Evolutionary conservation across 257 asterid species (phyloP).

Genomic region (Fraxinus cuspidata): DNA sequence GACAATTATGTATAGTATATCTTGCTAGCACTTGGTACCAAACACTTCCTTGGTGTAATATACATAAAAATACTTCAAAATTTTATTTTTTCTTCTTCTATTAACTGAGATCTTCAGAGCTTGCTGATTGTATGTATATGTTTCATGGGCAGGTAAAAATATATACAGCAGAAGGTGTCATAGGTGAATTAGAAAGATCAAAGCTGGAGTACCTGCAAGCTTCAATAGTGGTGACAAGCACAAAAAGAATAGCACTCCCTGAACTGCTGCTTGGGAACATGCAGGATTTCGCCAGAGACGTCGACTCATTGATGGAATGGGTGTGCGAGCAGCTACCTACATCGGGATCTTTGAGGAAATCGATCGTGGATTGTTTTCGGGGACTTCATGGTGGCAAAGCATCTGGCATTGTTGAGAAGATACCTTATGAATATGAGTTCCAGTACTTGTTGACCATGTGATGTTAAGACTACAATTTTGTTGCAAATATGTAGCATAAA

Average conservation of each 20-base stretch:
- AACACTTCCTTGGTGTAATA: neutral
- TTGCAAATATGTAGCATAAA: neutral
- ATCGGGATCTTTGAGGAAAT: conserved; percentile 71
- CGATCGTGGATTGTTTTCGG: conserved; percentile 66
- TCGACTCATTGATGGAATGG: conserved; percentile 69
- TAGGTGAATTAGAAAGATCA: conserved; percentile 65
- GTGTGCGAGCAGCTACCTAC: conserved; percentile 77
- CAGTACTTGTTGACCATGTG: conserved; percentile 58
- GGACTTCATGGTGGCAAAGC: conserved; percentile 44
- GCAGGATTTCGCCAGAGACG: conserved; percentile 58
- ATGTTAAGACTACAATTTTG: neutral
- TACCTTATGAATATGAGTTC: conserved; percentile 77
- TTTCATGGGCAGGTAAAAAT: conserved; percentile 57
- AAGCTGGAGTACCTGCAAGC: conserved; percentile 81
- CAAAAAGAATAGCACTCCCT: conserved; percentile 61
- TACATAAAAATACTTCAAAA: too few species aligned
- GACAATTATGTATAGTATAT: too few species aligned
- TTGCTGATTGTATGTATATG: neutral
- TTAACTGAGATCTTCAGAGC: neutral
- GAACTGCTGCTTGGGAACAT: conserved; percentile 71
- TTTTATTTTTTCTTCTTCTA: neutral
- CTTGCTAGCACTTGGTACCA: neutral
- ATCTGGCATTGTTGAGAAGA: conserved; percentile 59
- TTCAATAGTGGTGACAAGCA: conserved; percentile 63
- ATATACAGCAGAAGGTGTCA: conserved; percentile 79